Evolutionary conservation across 176 grass and related monocot species (phyloP).

Genomic region (Phragmites australis): DNA sequence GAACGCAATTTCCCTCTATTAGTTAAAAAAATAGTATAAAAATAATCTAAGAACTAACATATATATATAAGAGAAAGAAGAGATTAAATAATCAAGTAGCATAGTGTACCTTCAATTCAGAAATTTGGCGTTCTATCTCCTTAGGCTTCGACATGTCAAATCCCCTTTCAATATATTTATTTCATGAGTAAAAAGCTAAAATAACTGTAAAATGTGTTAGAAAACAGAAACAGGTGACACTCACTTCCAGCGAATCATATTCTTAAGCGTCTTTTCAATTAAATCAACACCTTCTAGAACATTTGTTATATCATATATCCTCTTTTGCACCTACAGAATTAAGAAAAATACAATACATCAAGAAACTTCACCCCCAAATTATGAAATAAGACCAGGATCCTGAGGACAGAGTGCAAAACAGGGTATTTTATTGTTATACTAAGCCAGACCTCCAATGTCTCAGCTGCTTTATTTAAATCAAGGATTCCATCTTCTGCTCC

Average conservation of each 20-base stretch:
- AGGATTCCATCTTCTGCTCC: conserved; percentile 83
- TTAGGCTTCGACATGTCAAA: conserved; percentile 79
- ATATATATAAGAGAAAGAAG: conserved; percentile 15
- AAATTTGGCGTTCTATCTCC: conserved; percentile 66
- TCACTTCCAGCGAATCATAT: conserved; percentile 93
- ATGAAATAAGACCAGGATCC: background rate
- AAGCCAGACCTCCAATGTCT: conserved; percentile 65
- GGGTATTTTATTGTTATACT: background rate
- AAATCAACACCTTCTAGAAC: conserved; percentile 94
- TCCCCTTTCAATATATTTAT: conserved; percentile 63
- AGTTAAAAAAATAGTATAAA: background rate
- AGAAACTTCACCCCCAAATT: background rate
- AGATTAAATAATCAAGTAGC: background rate
- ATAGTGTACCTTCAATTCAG: conserved; percentile 62
- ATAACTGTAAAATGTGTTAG: conserved; percentile 6
- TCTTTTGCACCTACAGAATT: conserved; percentile 82
- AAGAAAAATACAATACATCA: conserved; percentile 33
- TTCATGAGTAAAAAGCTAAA: conserved; percentile 36
- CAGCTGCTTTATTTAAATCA: conserved; percentile 95
- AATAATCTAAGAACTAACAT: background rate
- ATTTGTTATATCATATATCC: conserved; percentile 99
- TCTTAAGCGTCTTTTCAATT: conserved; percentile 89
- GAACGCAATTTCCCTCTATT: background rate
- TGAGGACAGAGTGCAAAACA: conserved; percentile 17
- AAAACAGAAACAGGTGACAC: conserved; percentile 34